Evolutionary conservation across 2,329 filamentous ascomycete genomes (phyloP).

Genomic region (Talaromyces pinophilus): DNA sequence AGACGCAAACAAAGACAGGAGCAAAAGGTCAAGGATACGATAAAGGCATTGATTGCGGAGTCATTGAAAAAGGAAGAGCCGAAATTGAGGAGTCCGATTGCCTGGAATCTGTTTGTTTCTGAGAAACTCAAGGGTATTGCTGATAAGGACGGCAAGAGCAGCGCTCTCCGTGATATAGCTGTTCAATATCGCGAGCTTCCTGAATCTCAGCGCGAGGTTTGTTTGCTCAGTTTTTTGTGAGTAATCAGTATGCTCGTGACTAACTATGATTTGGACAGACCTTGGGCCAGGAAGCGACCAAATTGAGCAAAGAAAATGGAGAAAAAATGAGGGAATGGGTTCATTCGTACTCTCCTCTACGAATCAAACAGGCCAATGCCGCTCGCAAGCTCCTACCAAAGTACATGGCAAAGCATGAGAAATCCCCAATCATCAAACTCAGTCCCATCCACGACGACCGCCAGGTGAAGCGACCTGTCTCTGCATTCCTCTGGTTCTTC

Average conservation of each 20-base stretch:
- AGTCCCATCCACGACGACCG: constrained; percentile 56
- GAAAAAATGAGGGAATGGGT: constrained; percentile 58
- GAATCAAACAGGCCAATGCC: constrained; percentile 61
- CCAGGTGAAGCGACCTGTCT: constrained; percentile 46
- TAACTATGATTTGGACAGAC: constrained; percentile 32
- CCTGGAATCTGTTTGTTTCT: constrained; percentile 30
- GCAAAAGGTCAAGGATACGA: constrained; percentile 31
- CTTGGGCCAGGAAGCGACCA: constrained; percentile 57
- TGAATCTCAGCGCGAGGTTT: constrained; percentile 26
- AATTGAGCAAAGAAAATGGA: constrained; percentile 48
- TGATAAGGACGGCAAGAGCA: constrained; percentile 14
- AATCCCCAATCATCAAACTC: constrained; percentile 19
- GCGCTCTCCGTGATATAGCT: constrained; percentile 28
- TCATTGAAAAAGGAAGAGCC: constrained; percentile 30
- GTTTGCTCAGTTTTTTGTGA: not conserved
- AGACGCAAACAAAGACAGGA: constrained; percentile 17
- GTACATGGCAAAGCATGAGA: constrained; percentile 27
- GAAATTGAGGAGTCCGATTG: constrained; percentile 39
- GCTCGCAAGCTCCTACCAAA: constrained; percentile 51
- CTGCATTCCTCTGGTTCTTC: constrained; percentile 49
- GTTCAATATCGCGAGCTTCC: constrained; percentile 24
- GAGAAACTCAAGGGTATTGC: constrained; percentile 26
- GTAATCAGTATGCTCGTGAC: not conserved
- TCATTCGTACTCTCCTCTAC: constrained; percentile 53
- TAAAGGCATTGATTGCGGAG: constrained; percentile 38